Base-by-base conservation (phyloP, 2,329 filamentous ascomycete genomes). In the Nigrospora osmanthi region DNA sequence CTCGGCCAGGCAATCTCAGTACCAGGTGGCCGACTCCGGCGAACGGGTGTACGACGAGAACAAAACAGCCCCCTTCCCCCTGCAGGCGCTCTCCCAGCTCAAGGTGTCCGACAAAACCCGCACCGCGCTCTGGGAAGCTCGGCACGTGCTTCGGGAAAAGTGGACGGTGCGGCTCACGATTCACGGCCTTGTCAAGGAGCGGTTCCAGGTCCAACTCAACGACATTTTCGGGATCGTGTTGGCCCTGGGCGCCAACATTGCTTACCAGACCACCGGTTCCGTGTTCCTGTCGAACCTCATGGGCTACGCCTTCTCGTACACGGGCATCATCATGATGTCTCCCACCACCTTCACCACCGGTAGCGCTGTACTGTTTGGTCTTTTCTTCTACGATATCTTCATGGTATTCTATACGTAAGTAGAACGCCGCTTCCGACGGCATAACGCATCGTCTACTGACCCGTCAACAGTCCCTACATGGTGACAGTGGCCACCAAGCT, bases 301-400 rank as follows among this genome's bases (percentile, higher is more conserved):
- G 56, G 90, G 88, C 0, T 88, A 91, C 53, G 86, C 85, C 6
- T 89, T 95, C 67, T 90, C 85, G 52, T 96, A 97, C 58, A 78
- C 80, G 9, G 81, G 87, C 4, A 75, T 96, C 45, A 80, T 91
- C 55, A 68, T 95, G 43, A 80, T 97, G 70, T 95, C 89, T 1
- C 89, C 90, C 0, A 95, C 89, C 0, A 91, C 88, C 0, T 95
- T 96, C 59, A 69, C 77, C 44, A 95, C 87, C 0, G 89, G 89
- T 1, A 85, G 84, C 7, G 64, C 90, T 37, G 81, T 97, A 11
- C 72, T 97, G 1, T 69, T 73, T 11, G 87, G 85, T 0, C 72
- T 97, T 1, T 97, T 97, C 69, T 80, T 95, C 58, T 98, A 98
- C 59, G 91, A 98, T 60, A 91, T 98, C 40, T 82, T 93, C 63